phyloP scores from a whole-genome alignment of 2,329 filamentous ascomycete genomes.

The Neonectria coccinea region DNA sequence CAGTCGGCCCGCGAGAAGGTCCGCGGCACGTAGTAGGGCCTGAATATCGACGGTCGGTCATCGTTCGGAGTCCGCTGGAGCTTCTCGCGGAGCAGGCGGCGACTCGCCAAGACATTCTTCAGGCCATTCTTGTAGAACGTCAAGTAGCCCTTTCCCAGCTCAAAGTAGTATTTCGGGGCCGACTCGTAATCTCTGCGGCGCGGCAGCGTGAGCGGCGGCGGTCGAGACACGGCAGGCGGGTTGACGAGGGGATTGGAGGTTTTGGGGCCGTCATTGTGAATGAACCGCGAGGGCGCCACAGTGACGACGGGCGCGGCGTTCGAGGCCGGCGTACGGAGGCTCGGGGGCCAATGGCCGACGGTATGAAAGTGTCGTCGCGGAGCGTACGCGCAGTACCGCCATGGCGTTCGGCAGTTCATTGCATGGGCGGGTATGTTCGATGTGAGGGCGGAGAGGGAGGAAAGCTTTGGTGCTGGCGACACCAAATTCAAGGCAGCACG shows the following conservation, averaged over 20 bases:
- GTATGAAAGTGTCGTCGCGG: conserved; percentile 33
- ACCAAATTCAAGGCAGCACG: conserved; percentile 32
- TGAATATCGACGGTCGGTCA: conserved; percentile 60
- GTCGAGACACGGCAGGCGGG: conserved; percentile 78
- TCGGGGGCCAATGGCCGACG: conserved; percentile 35
- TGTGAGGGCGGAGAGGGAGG: conserved; percentile 26
- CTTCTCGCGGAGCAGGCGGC: conserved; percentile 61
- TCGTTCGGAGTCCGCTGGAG: conserved; percentile 61
- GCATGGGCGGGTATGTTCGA: conserved; percentile 28
- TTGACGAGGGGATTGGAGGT: conserved; percentile 66
- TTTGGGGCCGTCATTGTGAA: conserved; percentile 44
- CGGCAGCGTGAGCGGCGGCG: conserved; percentile 75
- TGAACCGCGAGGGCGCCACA: conserved; percentile 36
- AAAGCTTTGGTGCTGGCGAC: conserved; percentile 33
- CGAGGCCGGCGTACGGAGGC: conserved; percentile 8
- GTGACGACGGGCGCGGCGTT: conserved; percentile 23
- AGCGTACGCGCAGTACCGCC: conserved; percentile 45
- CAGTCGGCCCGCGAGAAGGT: conserved; percentile 72
- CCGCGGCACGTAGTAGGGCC: conserved; percentile 49
- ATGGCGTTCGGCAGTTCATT: conserved; percentile 51
- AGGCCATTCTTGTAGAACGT: conserved; percentile 90
- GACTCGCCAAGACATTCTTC: conserved; percentile 78
- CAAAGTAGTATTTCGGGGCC: conserved; percentile 62
- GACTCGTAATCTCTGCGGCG: conserved; percentile 55
- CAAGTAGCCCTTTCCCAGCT: conserved; percentile 79